A percentile compares a stretch with the other conserved stretches of the same genome.
These are phyloP conservation scores for Aspergillus japonicus DNA, from an alignment of 2,329 filamentous ascomycete genomes.

Conservation along the genomic window DNA sequence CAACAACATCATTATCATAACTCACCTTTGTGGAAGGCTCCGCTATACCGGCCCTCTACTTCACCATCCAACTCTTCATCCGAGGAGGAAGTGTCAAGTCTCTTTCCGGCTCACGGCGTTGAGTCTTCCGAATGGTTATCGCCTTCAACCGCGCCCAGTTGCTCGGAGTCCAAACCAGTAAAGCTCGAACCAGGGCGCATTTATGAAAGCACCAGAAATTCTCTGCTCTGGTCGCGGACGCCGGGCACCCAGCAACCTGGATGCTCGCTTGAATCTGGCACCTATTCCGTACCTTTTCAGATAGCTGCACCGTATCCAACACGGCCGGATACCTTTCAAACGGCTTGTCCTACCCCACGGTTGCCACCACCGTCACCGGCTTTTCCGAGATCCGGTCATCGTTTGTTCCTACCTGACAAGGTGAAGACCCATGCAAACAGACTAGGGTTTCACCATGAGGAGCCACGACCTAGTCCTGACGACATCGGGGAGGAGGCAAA, in stretches of 20 bases:
- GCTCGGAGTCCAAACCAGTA: constrained; percentile 15
- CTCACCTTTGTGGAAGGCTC: constrained; percentile 2
- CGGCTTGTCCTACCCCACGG: constrained; percentile 7
- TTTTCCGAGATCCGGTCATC: constrained; percentile 25
- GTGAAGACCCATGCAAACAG: constrained; percentile 11
- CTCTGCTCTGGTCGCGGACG: constrained; percentile 17
- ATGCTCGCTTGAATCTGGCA: constrained; percentile 7
- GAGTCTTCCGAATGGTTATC: constrained; percentile 11
- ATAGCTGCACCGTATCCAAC: constrained; percentile 9
- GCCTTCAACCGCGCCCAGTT: constrained; percentile 14
- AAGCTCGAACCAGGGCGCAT: constrained; percentile 12
- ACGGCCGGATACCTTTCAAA: constrained; percentile 2
- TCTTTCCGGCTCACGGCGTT: constrained; percentile 10
- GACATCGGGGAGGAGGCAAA: constrained; percentile 29
- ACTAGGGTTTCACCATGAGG: constrained; percentile 19
- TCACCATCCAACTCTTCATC: neutral
- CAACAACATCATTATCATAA: neutral
- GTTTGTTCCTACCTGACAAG: constrained; percentile 14
- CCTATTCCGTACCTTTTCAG: constrained; percentile 11
- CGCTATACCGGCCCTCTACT: neutral
- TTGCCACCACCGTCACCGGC: constrained; percentile 21
- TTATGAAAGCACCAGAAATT: constrained; percentile 5
- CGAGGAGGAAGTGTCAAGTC: constrained; percentile 12
- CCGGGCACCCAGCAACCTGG: constrained; percentile 2
- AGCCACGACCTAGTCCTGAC: constrained; percentile 22